Base-by-base conservation (phyloP, 164 flowering plant species). In the Macadamia integrifolia region DNA sequence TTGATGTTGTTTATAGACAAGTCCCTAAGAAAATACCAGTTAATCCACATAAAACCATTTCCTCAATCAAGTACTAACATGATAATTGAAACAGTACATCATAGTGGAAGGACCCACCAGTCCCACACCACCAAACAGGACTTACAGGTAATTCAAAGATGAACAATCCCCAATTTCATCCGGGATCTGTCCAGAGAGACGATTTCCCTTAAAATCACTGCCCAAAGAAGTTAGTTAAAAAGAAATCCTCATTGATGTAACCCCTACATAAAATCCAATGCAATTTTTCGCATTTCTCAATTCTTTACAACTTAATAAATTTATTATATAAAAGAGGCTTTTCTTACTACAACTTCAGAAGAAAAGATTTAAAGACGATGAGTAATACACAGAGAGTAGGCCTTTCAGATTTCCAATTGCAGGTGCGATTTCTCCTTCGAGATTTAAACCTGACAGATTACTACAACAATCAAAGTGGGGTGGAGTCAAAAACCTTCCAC, bases 371-470 rank as follows among this genome's bases (percentile, higher is more conserved):
- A 35, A 28, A 30, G 17, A 30, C 6, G 11, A 10, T 18, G 61
- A 61, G 53, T 60, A 52, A 8, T 88, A 91, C 94, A 91, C 68
- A 0, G 84, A 71, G 35, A 71, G 69, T 30, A 91, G 74, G 73
- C 76, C 71, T 64, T 84, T 86, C 31, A 91, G 81, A 62, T 84
- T 77, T 66, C 97, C 94, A 31, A 89, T 79, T 11, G 94, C 74
- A 17, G 97, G 88, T 17, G 97, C 86, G 15, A 91, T 85, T 77
- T 95, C 99, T 10, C 99, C 99, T 65, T 79, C 92, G 56, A 95
- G 93, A 78, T 89, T 95, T 61, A 92, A 70, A 58, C 88, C 84
- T 17, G 99, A 90, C 0, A 95, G 82, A 76, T 95, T 95, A 23
- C 99, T 95, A 80, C 76, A 86, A 46, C 10, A 49, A 60, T 17